Evolutionary conservation across 2,329 filamentous ascomycete species (phyloP).

Genomic region (Fusarium chaquense): DNA sequence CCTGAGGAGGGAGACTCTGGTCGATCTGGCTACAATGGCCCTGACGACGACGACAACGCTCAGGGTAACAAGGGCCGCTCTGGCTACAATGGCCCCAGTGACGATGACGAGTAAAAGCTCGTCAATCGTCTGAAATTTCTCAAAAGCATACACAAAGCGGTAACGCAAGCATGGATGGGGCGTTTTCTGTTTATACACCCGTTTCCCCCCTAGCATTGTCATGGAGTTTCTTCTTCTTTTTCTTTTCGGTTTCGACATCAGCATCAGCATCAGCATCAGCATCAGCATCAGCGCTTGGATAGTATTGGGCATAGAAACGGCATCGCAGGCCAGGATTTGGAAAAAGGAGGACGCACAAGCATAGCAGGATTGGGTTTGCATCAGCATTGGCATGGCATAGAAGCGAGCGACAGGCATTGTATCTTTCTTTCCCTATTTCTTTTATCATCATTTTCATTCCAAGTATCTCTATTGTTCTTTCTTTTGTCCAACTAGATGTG

Average conservation of each 20-base stretch:
- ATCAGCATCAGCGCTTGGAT: slow-evolving; percentile 8
- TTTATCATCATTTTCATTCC: slow-evolving; percentile 11
- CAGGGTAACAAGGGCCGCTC: slow-evolving; percentile 56
- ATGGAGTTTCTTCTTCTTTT: slow-evolving; percentile 31
- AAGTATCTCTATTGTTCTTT: slow-evolving; percentile 3
- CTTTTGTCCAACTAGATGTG: slow-evolving; percentile 21
- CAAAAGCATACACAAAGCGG: slow-evolving; percentile 24
- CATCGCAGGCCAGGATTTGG: slow-evolving; percentile 31
- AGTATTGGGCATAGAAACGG: slow-evolving; percentile 11
- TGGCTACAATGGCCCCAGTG: slow-evolving; percentile 57
- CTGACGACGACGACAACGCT: slow-evolving; percentile 46
- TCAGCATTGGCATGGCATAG: slow-evolving; percentile 27
- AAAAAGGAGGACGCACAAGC: slow-evolving; percentile 19
- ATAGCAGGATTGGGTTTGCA: slow-evolving; percentile 9
- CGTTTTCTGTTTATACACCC: slow-evolving; percentile 35
- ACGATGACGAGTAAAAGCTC: slow-evolving; percentile 48
- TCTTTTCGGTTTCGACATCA: slow-evolving; percentile 1
- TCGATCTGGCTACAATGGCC: slow-evolving; percentile 57
- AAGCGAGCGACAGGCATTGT: slow-evolving; percentile 20
- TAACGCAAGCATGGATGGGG: slow-evolving; percentile 40
- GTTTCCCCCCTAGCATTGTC: slow-evolving; percentile 32
- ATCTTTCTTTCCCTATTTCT: slow-evolving; percentile 32
- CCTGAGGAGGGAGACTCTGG: slow-evolving; percentile 54
- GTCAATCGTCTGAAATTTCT: background rate
- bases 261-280: slow-evolving; percentile 3